Percentiles rank a stretch among this genome's conserved stretches.
Conservation (phyloP, 2,329 filamentous ascomycete species). For the Verticillium isaacii region DNA sequence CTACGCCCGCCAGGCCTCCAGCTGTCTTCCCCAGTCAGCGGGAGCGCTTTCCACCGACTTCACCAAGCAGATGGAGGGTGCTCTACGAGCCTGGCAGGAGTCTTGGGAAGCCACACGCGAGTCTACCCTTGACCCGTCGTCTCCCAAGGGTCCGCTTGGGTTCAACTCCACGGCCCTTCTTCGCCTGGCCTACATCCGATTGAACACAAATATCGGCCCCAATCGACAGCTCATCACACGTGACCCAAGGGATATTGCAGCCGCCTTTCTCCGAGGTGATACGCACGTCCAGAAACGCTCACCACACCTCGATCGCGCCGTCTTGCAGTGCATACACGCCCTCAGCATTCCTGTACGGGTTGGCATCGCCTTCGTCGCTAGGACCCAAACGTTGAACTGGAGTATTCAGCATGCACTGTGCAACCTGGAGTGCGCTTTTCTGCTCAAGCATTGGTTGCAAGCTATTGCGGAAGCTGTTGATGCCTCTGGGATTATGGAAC, state of each 20-base stretch:
- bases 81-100: slow-evolving; percentile 44
- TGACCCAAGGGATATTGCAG: slow-evolving; percentile 38
- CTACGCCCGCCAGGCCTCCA: slow-evolving; percentile 34
- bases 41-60: slow-evolving; percentile 36
- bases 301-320: slow-evolving; percentile 40
- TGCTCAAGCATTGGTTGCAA: slow-evolving; percentile 37
- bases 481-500: slow-evolving; percentile 7
- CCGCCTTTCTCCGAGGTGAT: slow-evolving; percentile 23
- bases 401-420: slow-evolving; percentile 50
- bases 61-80: slow-evolving; percentile 35
- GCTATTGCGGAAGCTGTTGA: slow-evolving; percentile 9
- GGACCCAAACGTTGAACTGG: slow-evolving; percentile 50
- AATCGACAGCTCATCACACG: slow-evolving; percentile 40
- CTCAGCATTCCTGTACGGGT: slow-evolving; percentile 48
- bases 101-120: slow-evolving; percentile 48
- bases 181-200: slow-evolving; percentile 21
- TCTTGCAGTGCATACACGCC: slow-evolving; percentile 48
- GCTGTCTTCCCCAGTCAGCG: slow-evolving; percentile 10
- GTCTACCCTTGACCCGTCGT: slow-evolving; percentile 47
- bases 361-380: slow-evolving; percentile 47
- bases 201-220: slow-evolving; percentile 11
- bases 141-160: slow-evolving; percentile 45
- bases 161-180: slow-evolving; percentile 34
- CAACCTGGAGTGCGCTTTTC: slow-evolving; percentile 45
- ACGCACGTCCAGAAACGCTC: slow-evolving; percentile 31